Percentiles rank a stretch among this genome's conserved stretches.
phyloP scores from a whole-genome alignment of 441 rosid genomes.

The Jatropha multifida region DNA sequence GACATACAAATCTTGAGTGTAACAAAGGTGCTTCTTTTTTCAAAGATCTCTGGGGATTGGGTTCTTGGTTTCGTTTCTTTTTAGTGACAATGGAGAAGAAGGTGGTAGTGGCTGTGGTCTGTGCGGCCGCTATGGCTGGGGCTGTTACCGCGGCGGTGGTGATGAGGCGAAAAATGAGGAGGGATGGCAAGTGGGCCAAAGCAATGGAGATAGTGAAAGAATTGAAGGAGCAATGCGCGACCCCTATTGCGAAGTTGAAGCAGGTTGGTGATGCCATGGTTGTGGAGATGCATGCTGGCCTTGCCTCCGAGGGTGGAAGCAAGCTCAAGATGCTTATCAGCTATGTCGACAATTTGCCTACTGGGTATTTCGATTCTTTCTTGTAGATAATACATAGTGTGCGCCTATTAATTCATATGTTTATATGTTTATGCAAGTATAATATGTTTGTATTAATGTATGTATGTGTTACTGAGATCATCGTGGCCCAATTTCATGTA shows the following conservation, averaged over 20 bases:
- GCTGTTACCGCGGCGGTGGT: constrained; percentile 56
- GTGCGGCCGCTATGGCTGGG: constrained; percentile 60
- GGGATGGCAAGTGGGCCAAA: constrained; percentile 59
- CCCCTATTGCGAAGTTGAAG: constrained; percentile 63
- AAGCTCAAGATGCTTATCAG: constrained; percentile 96
- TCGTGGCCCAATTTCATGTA: neutral
- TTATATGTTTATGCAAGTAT: neutral
- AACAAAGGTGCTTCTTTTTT: neutral
- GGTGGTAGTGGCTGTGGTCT: constrained; percentile 58
- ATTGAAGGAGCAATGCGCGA: constrained; percentile 70
- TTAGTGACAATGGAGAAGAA: constrained; percentile 48
- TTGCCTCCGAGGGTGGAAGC: constrained; percentile 97
- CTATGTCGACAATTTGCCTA: constrained; percentile 92
- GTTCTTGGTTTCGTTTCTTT: constrained; percentile 12
- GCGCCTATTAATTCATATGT: neutral
- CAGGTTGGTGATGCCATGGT: constrained; percentile 96
- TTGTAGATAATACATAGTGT: neutral
- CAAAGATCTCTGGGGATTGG: neutral
- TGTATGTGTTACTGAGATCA: neutral
- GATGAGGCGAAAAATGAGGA: constrained; percentile 50
- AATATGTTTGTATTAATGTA: neutral
- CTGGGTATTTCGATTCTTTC: constrained; percentile 50
- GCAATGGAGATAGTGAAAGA: constrained; percentile 71
- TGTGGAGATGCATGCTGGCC: constrained; percentile 98
- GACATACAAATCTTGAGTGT: neutral